A percentile compares a stretch with the other conserved stretches of the same genome.
These are phyloP conservation scores for Eimeria mitis DNA, from an alignment of 169 alveolate genomes.

Conservation along the genomic window DNA sequence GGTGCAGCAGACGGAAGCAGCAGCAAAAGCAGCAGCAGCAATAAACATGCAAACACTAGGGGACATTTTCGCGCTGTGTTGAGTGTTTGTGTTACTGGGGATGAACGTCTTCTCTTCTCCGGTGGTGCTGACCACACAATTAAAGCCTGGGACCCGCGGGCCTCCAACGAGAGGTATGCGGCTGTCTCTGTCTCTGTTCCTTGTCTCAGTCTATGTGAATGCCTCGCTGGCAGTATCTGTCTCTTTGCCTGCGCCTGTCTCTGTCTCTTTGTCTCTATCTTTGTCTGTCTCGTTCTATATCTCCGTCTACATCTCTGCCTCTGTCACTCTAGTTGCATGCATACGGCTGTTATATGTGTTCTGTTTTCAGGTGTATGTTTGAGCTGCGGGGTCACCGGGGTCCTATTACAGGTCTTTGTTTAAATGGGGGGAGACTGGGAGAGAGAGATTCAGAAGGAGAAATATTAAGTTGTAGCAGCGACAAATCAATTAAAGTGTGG, in stretches of 20 bases:
- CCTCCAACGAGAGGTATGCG: conserved; percentile 20
- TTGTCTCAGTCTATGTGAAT: no score
- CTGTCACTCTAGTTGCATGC: no score
- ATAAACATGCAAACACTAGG: not conserved
- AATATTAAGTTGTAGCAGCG: conserved; percentile 82
- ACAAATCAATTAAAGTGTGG: conserved; percentile 85
- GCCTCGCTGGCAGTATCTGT: no score
- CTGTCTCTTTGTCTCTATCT: no score
- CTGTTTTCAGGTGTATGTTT: conserved; percentile 32
- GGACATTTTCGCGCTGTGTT: conserved; percentile 81
- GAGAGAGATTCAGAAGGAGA: conserved; percentile 50
- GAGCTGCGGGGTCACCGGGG: conserved; percentile 84
- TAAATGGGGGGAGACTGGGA: conserved; percentile 16
- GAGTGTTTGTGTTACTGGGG: conserved; percentile 71
- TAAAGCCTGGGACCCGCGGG: conserved; percentile 85
- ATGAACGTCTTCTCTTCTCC: conserved; percentile 81
- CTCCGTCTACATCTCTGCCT: no score
- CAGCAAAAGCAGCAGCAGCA: not conserved
- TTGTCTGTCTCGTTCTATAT: no score
- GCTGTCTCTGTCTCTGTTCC: not conserved
- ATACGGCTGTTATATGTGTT: no score
- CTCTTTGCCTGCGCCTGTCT: no score
- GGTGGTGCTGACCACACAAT: conserved; percentile 85
- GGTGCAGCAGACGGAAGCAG: not conserved
- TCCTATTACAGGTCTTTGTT: conserved; percentile 79